These are phyloP conservation scores for Rhizopogon rudus DNA, from an alignment of 768 basidiomycete species.

Conservation along the genomic window DNA sequence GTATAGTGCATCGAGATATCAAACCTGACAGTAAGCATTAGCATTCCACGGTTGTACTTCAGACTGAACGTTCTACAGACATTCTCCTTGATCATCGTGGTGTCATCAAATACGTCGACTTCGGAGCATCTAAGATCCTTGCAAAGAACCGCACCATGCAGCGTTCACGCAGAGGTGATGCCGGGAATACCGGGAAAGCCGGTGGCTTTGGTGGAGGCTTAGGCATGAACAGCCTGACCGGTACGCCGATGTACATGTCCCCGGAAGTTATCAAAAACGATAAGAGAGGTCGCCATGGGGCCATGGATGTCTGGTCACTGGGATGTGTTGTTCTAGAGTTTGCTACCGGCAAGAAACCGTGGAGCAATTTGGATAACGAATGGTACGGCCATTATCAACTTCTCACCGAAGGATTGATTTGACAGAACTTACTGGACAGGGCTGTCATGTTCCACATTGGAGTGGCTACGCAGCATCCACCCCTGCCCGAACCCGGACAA, in stretches of 20 bases:
- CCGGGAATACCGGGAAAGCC: constrained; percentile 25
- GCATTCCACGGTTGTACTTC: background rate
- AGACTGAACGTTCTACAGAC: constrained; percentile 46
- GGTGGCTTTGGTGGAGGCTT: constrained; percentile 33
- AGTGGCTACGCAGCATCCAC: constrained; percentile 93
- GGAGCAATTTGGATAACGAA: constrained; percentile 99
- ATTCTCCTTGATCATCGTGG: constrained; percentile 87
- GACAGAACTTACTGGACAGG: constrained; percentile 39
- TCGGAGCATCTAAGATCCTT: constrained; percentile 95
- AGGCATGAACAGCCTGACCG: constrained; percentile 82
- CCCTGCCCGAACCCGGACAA: constrained; percentile 87
- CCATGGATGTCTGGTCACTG: constrained; percentile 98
- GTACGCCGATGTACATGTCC: constrained; percentile 99
- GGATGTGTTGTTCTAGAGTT: constrained; percentile 98
- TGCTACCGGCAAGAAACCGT: constrained; percentile 94
- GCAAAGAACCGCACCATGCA: constrained; percentile 84
- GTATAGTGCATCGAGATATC: constrained; percentile 93
- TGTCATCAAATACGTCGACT: constrained; percentile 96
- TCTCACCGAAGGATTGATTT: background rate
- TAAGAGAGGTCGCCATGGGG: constrained; percentile 79
- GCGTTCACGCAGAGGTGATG: constrained; percentile 54
- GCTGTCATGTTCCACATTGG: constrained; percentile 99
- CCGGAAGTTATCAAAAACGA: constrained; percentile 98
- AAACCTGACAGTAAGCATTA: constrained; percentile 90
- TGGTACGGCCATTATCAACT: constrained; percentile 51